Evolutionary conservation across 768 basidiomycete genomes (phyloP).

Genomic region (Exsudoporus frostii): DNA sequence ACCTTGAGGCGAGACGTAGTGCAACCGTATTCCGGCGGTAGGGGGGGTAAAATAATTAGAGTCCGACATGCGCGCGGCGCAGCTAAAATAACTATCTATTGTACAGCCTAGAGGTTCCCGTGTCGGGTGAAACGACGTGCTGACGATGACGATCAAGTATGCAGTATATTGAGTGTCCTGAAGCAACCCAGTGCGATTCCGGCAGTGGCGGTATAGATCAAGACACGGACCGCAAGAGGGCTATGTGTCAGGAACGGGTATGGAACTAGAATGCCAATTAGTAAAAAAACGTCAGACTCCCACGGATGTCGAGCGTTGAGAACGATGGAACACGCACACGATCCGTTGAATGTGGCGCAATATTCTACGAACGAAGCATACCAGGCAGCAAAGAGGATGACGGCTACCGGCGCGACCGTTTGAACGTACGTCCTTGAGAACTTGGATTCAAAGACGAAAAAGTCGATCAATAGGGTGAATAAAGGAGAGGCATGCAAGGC

Average conservation of each 20-base stretch:
- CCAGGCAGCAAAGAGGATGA: constrained; percentile 35
- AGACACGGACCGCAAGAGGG: constrained; percentile 46
- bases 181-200: constrained; percentile 55
- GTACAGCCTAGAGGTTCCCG: neutral
- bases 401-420: constrained; percentile 14
- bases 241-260: constrained; percentile 79
- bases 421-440: constrained; percentile 34
- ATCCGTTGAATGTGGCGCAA: constrained; percentile 57
- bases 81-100: neutral
- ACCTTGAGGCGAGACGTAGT: neutral
- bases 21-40: neutral
- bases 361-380: constrained; percentile 70
- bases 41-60: neutral
- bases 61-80: neutral
- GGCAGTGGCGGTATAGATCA: constrained; percentile 57
- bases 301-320: neutral
- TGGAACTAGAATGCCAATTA: constrained; percentile 48
- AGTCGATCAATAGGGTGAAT: constrained; percentile 58
- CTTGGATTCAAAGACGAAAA: constrained; percentile 60
- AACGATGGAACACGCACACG: constrained; percentile 44
- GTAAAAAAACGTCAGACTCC: neutral
- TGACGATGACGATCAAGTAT: constrained; percentile 29
- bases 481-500: constrained; percentile 65
- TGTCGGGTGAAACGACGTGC: neutral
- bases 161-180: constrained; percentile 55